These are phyloP conservation scores for Pseudogymnoascus pannorum DNA, from an alignment of 2,329 filamentous ascomycete species.

Conservation along the genomic window DNA sequence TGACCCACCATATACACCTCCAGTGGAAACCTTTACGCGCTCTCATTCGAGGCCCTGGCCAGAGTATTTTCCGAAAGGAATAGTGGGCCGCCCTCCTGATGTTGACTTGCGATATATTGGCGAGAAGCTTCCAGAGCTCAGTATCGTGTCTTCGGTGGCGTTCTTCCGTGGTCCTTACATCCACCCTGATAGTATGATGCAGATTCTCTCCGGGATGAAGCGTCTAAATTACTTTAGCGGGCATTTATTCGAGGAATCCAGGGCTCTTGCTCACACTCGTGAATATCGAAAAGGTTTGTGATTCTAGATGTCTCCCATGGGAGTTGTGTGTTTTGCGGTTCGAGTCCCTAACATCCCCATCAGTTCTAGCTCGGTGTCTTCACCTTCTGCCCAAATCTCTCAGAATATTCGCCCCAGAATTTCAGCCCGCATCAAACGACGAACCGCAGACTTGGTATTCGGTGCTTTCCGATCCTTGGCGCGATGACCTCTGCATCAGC, in stretches of 20 bases:
- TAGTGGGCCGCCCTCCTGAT: background rate
- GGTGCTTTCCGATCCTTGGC: background rate
- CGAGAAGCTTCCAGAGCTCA: background rate
- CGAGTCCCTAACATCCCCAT: background rate
- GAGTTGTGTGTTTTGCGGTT: no score
- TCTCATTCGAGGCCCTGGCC: no score
- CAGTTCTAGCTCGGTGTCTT: background rate
- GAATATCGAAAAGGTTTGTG: background rate
- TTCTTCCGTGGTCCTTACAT: background rate
- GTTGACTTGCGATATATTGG: background rate
- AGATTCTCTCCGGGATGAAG: background rate
- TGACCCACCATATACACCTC: background rate
- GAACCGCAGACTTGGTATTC: background rate
- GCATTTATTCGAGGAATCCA: background rate
- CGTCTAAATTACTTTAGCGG: background rate
- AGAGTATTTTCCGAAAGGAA: background rate
- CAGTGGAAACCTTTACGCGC: no score
- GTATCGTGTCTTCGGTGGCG: background rate
- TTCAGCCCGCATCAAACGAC: fast-evolving
- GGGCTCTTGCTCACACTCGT: background rate
- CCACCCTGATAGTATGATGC: background rate
- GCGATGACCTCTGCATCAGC: background rate
- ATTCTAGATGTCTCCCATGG: no score
- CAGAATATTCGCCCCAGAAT: background rate
- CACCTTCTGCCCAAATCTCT: background rate